These are phyloP conservation scores for Botrytis porri DNA, from an alignment of 2,329 filamentous ascomycete genomes.

Conservation along the genomic window DNA sequence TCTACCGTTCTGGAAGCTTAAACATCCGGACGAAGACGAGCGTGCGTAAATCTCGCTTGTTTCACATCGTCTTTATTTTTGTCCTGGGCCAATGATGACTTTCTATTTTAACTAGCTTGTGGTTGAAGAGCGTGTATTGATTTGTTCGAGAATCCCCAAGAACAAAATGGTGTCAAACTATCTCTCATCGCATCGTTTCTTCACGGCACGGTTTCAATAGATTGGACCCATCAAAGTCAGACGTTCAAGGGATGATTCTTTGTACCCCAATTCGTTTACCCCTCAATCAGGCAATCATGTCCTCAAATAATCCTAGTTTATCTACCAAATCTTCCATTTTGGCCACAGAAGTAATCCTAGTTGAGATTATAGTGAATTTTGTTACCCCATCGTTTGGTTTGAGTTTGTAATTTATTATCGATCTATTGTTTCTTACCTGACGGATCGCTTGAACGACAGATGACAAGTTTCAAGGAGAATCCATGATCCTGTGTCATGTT, in stretches of 20 bases:
- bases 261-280: not conserved
- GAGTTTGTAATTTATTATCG: not conserved
- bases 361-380: not conserved
- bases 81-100: not conserved
- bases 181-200: not conserved
- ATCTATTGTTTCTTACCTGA: not conserved
- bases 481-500: not conserved
- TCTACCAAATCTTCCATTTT: not conserved
- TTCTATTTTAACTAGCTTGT: not conserved
- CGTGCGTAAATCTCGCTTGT: not conserved
- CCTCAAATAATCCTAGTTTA: not conserved
- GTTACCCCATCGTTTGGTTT: not conserved
- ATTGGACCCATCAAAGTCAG: not conserved
- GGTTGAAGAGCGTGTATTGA: not conserved
- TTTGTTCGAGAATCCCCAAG: not conserved
- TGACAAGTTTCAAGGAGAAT: not conserved
- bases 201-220: not conserved
- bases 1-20: not conserved
- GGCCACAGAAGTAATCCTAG: not conserved
- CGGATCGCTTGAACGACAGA: not conserved
- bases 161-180: not conserved
- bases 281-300: not conserved
- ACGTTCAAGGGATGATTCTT: not conserved
- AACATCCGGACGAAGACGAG: not conserved
- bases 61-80: not conserved